phyloP scores from a whole-genome alignment of 2,329 filamentous ascomycete genomes.

The Colletotrichum liaoningense region DNA sequence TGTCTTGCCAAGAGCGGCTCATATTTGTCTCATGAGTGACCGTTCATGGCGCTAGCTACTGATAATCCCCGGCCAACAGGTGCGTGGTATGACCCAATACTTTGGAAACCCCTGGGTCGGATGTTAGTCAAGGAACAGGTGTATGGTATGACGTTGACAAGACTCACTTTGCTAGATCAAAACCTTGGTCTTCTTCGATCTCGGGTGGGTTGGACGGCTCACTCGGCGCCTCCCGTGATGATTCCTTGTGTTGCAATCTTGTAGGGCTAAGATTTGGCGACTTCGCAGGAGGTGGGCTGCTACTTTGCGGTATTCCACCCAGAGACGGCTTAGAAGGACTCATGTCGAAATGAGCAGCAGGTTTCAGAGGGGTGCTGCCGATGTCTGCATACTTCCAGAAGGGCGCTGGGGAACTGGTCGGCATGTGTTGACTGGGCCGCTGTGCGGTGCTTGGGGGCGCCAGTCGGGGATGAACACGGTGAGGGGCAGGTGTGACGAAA shows the following conservation, averaged over 20 bases:
- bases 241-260: constrained; percentile 39
- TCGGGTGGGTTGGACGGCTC: constrained; percentile 41
- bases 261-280: constrained; percentile 66
- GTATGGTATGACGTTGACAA: background rate
- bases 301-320: constrained; percentile 61
- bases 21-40: constrained; percentile 29
- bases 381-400: constrained; percentile 91
- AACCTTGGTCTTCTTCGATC: constrained; percentile 63
- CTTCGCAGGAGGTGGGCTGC: constrained; percentile 67
- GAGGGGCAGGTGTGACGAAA: constrained; percentile 79
- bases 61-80: constrained; percentile 60
- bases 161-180: constrained; percentile 69
- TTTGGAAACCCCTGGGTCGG: constrained; percentile 69
- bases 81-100: constrained; percentile 72
- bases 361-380: constrained; percentile 75
- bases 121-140: constrained; percentile 40
- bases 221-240: constrained; percentile 33
- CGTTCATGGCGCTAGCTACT: constrained; percentile 54
- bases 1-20: background rate
- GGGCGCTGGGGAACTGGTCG: constrained; percentile 84
- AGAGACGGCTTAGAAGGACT: constrained; percentile 66
- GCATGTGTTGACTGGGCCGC: constrained; percentile 86
- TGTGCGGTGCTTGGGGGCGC: constrained; percentile 85
- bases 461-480: constrained; percentile 77
- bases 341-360: constrained; percentile 61